Conservation (phyloP, 1,284 basidiomycete genomes). For the Coniophora puteana region DNA sequence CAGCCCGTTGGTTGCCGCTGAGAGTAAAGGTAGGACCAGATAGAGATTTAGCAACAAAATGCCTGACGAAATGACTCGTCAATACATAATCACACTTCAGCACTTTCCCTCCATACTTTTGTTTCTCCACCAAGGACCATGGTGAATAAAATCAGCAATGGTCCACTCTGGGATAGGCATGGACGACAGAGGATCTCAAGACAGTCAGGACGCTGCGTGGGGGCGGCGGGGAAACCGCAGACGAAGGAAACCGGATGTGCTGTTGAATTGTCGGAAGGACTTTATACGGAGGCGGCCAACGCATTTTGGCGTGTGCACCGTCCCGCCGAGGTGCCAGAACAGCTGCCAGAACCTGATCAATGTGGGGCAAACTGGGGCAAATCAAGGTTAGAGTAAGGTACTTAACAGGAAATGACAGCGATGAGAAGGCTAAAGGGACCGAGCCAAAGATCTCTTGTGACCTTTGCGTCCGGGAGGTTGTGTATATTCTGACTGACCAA, state of each 20-base stretch:
- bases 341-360: conserved; percentile 1
- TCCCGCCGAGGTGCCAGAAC: neutral
- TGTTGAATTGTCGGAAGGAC: neutral
- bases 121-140: conserved; percentile 38
- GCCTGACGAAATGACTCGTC: conserved; percentile 32
- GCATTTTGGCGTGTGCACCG: conserved; percentile 1
- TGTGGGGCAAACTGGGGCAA: conserved; percentile 2
- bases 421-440: too few species aligned
- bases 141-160: conserved; percentile 32
- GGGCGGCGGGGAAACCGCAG: conserved; percentile 3
- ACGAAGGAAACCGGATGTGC: too few species aligned
- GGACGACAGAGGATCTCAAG: neutral
- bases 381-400: conserved; percentile 1
- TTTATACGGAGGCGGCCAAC: neutral
- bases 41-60: conserved; percentile 58
- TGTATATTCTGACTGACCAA: too few species aligned
- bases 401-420: neutral
- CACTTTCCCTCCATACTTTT: conserved; percentile 34
- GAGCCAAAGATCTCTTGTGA: too few species aligned
- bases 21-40: conserved; percentile 55
- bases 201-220: neutral
- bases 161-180: conserved; percentile 26
- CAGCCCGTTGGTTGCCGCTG: conserved; percentile 57
- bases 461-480: too few species aligned
- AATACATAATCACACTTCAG: neutral